Conservation (phyloP, 176 grass and related monocot species). For the Rhynchospora pubera region DNA sequence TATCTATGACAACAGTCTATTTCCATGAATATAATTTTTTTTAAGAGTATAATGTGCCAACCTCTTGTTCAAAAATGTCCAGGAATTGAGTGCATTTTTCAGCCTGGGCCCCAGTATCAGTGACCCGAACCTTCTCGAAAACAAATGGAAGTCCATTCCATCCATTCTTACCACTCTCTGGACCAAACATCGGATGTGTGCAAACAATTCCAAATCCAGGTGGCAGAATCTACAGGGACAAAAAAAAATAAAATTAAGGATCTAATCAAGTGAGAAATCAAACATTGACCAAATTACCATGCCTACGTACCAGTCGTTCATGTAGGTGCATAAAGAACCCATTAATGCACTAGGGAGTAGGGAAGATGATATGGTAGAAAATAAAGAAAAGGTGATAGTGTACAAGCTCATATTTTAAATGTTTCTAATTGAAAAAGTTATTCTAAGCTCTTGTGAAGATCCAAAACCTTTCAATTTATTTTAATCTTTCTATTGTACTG, state of each 20-base stretch:
- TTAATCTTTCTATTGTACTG: too few relatives aligned
- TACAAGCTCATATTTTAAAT: background rate
- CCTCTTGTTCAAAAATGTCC: slow-evolving; percentile 57
- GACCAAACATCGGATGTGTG: slow-evolving; percentile 69
- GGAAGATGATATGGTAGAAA: background rate
- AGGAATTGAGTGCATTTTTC: slow-evolving; percentile 46
- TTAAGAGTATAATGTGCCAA: background rate
- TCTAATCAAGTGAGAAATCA: background rate
- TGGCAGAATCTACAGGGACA: slow-evolving; percentile 41
- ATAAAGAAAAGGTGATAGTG: background rate
- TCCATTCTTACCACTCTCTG: slow-evolving; percentile 57
- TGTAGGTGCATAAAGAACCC: background rate
- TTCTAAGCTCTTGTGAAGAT: background rate
- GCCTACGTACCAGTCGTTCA: background rate
- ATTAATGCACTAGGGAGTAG: too few relatives aligned
- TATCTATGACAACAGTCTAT: background rate
- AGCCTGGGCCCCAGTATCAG: slow-evolving; percentile 24
- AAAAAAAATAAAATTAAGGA: background rate
- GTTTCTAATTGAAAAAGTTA: background rate
- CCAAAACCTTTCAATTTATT: too few relatives aligned
- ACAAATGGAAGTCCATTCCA: slow-evolving; percentile 48
- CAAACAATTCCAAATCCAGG: slow-evolving; percentile 44
- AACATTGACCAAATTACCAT: background rate
- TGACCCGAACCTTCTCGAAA: slow-evolving; percentile 56
- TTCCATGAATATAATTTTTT: background rate